phyloP scores from a whole-genome alignment of 352 stramenopile species.

The Phytophthora pistaciae region DNA sequence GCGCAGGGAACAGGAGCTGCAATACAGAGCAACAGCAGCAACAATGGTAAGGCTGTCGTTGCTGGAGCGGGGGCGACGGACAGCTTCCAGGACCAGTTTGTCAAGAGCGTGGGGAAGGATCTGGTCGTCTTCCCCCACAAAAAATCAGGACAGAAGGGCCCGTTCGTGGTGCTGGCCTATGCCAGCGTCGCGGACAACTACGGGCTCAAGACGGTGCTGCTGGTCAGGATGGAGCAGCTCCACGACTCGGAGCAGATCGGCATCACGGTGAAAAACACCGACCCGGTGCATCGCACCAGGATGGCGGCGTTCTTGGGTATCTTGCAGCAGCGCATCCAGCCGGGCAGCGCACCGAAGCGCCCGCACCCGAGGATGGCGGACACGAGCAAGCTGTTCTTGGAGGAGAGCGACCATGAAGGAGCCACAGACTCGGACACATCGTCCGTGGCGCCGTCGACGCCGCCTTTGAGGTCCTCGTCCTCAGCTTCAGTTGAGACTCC shows the following conservation, averaged over 20 bases:
- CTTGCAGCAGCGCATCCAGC: constrained; percentile 74
- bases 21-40: constrained; percentile 2
- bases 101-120: constrained; percentile 60
- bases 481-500: constrained; percentile 23
- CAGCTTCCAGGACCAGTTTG: constrained; percentile 63
- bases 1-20: background rate
- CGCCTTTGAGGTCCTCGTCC: constrained; percentile 12
- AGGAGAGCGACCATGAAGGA: constrained; percentile 52
- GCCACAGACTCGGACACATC: constrained; percentile 41
- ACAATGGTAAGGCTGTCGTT: background rate
- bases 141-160: constrained; percentile 2
- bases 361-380: constrained; percentile 50
- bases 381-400: constrained; percentile 63
- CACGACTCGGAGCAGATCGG: constrained; percentile 74
- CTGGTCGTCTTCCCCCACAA: constrained; percentile 58
- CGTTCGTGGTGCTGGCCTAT: constrained; percentile 70
- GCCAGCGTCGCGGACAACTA: constrained; percentile 56
- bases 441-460: constrained; percentile 23
- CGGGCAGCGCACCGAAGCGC: constrained; percentile 46
- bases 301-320: constrained; percentile 62
- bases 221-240: constrained; percentile 75
- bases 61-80: background rate
- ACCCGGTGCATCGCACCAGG: constrained; percentile 57
- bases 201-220: constrained; percentile 55
- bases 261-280: constrained; percentile 75